Conservation (phyloP, 208 protist species). For the Vickermania ingenoplastis region DNA sequence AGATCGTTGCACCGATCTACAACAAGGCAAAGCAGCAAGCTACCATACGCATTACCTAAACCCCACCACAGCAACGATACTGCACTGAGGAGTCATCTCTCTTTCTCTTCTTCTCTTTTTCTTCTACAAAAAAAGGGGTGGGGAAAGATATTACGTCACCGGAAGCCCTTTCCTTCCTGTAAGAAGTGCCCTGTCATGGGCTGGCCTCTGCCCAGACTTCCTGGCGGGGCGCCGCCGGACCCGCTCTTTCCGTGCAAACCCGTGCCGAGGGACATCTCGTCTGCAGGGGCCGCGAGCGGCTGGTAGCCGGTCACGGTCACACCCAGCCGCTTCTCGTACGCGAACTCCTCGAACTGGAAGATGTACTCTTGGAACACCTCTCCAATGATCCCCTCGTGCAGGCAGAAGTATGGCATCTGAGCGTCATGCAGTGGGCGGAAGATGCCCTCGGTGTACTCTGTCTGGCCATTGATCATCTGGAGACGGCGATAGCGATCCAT, state of each 20-base stretch:
- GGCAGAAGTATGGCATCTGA: slow-evolving; percentile 82
- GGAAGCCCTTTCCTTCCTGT: slow-evolving; percentile 67
- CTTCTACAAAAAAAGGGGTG: too few species aligned
- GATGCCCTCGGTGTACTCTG: slow-evolving; percentile 56
- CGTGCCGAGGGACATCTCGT: slow-evolving; percentile 52
- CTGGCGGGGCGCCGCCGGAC: slow-evolving; percentile 10
- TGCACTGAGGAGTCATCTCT: too few species aligned
- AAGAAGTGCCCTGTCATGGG: slow-evolving; percentile 72
- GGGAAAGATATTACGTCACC: too few species aligned
- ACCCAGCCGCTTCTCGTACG: slow-evolving; percentile 75
- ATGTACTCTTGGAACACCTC: slow-evolving; percentile 80
- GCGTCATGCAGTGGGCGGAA: slow-evolving; percentile 75
- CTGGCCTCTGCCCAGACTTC: slow-evolving; percentile 29
- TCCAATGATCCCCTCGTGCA: slow-evolving; percentile 75
- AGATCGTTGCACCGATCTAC: too few species aligned
- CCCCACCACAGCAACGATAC: too few species aligned
- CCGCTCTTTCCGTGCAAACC: slow-evolving; percentile 1
- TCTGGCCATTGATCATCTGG: slow-evolving; percentile 84
- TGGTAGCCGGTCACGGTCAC: slow-evolving; percentile 72
- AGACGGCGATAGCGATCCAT: slow-evolving; percentile 79
- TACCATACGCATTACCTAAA: too few species aligned
- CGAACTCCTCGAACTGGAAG: slow-evolving; percentile 86
- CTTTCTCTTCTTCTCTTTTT: too few species aligned
- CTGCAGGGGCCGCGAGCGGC: slow-evolving; percentile 43
- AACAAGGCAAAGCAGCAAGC: too few species aligned